Evolutionary conservation across 495 filamentous ascomycete species (phyloP).

Genomic region (Penicillium mononematosum): DNA sequence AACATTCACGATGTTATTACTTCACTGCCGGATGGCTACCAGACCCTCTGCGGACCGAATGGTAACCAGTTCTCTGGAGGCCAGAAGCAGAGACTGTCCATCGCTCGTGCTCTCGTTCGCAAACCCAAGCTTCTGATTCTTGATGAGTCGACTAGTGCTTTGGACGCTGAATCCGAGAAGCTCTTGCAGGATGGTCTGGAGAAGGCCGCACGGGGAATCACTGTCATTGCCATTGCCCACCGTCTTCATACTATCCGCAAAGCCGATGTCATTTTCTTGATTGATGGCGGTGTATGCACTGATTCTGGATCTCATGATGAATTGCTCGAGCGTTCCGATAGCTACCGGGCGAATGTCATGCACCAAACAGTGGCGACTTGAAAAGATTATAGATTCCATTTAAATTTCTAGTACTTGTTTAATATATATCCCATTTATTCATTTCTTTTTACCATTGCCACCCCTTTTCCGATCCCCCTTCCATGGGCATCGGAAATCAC

Average conservation of each 20-base stretch:
- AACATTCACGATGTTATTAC: conserved; percentile 60
- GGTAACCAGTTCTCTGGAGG: conserved; percentile 68
- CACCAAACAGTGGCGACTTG: conserved; percentile 40
- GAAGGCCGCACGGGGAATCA: conserved; percentile 65
- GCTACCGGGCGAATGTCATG: conserved; percentile 57
- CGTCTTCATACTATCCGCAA: conserved; percentile 70
- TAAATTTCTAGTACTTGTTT: conserved; percentile 8
- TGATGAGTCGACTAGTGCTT: conserved; percentile 75
- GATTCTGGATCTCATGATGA: conserved; percentile 70
- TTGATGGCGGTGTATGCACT: conserved; percentile 64
- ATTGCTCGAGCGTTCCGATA: conserved; percentile 56
- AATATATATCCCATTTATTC: conserved; percentile 4
- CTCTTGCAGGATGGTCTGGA: conserved; percentile 69
- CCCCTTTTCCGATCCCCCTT: too few relatives aligned
- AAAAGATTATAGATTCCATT: conserved; percentile 8
- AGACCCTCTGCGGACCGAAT: conserved; percentile 62
- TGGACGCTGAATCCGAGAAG: conserved; percentile 72
- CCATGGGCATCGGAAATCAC: too few relatives aligned
- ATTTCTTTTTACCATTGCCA: not conserved
- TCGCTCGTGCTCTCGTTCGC: conserved; percentile 73
- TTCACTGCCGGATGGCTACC: conserved; percentile 58
- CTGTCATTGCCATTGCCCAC: conserved; percentile 77
- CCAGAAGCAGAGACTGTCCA: conserved; percentile 72
- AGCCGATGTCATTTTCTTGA: conserved; percentile 73
- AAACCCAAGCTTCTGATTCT: conserved; percentile 69